Conservation (phyloP, 129 eudicot genomes). For the Smallanthus sonchifolius region DNA sequence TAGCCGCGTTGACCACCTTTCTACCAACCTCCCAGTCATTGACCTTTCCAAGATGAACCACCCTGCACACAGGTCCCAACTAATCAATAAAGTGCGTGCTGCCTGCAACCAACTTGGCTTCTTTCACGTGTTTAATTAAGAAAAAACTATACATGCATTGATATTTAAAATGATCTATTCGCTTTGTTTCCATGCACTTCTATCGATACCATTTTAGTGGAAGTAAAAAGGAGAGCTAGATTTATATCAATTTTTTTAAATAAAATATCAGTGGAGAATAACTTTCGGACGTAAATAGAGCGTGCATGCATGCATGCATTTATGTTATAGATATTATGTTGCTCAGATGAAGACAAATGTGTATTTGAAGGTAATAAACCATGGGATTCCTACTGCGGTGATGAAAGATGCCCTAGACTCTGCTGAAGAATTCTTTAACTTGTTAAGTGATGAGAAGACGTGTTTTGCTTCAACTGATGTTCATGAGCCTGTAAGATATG, state of each 20-base stretch:
- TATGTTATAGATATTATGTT: neutral
- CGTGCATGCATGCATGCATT: constrained; percentile 39
- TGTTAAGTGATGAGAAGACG: constrained; percentile 52
- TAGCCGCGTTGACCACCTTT: neutral
- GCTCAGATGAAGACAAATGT: constrained; percentile 10
- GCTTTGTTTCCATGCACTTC: constrained; percentile 14
- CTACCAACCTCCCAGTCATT: constrained; percentile 39
- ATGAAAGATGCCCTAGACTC: constrained; percentile 45
- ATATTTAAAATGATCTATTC: neutral
- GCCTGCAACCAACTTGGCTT: constrained; percentile 65
- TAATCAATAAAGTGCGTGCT: constrained; percentile 31
- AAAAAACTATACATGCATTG: constrained; percentile 4
- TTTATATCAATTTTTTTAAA: neutral
- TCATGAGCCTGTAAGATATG: constrained; percentile 61
- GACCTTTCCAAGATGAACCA: constrained; percentile 44
- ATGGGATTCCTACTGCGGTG: constrained; percentile 49
- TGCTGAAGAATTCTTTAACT: constrained; percentile 54
- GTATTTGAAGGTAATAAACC: constrained; percentile 55
- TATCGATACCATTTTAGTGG: neutral
- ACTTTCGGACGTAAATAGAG: constrained; percentile 11
- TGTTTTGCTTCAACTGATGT: constrained; percentile 46
- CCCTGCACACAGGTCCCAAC: constrained; percentile 35
- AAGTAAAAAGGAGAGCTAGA: constrained; percentile 8
- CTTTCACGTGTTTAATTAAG: constrained; percentile 49
- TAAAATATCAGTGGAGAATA: neutral